Conservation (phyloP, 2,329 filamentous ascomycete species). For the Paraconiothyrium brasiliense region DNA sequence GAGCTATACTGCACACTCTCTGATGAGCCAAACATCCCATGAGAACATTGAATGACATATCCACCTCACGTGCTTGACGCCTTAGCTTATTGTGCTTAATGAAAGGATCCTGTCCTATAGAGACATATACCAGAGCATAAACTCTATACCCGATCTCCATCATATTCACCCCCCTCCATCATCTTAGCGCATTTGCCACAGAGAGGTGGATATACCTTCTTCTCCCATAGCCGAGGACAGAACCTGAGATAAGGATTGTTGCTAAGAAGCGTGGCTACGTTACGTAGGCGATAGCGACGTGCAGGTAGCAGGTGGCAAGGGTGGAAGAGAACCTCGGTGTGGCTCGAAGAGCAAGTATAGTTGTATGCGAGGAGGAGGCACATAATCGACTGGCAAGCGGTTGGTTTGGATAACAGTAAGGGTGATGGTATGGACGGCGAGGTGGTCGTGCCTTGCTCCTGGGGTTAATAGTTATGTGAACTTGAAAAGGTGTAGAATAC, state of each 20-base stretch:
- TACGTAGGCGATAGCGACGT: slow-evolving; percentile 2
- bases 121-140: too few relatives aligned
- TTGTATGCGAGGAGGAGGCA: slow-evolving; percentile 29
- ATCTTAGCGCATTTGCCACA: slow-evolving; percentile 28
- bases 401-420: too few relatives aligned
- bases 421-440: too few relatives aligned
- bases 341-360: slow-evolving; percentile 27
- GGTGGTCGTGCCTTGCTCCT: too few relatives aligned
- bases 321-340: slow-evolving; percentile 29
- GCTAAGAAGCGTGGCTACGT: slow-evolving; percentile 1
- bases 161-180: background rate
- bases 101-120: too few relatives aligned
- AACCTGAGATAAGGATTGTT: slow-evolving; percentile 18
- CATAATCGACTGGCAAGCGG: slow-evolving; percentile 12
- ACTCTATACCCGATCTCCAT: background rate
- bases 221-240: slow-evolving; percentile 31
- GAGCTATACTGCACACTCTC: too few relatives aligned
- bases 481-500: too few relatives aligned
- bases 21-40: too few relatives aligned
- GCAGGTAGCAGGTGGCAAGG: slow-evolving; percentile 22
- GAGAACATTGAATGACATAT: too few relatives aligned
- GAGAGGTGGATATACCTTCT: slow-evolving; percentile 26
- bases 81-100: too few relatives aligned
- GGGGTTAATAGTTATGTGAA: too few relatives aligned
- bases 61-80: too few relatives aligned